Conservation (phyloP, 257 asterid species). For the Solanum piurae region DNA sequence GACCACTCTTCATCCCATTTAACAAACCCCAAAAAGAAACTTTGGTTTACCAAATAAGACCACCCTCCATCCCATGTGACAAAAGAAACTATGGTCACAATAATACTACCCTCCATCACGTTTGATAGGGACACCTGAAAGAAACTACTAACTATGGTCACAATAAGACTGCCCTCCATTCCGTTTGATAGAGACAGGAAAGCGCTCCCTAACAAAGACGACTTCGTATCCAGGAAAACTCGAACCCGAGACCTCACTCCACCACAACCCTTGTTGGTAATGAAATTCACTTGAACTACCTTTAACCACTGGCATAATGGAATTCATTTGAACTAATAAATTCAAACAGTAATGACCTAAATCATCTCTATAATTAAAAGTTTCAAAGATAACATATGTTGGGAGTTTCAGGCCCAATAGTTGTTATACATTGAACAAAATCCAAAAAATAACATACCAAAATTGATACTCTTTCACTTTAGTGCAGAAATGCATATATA, state of each 20-base stretch:
- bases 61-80: not conserved
- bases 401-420: not conserved
- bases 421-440: not conserved
- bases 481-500: constrained; percentile 48
- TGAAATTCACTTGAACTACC: not conserved
- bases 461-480: not conserved
- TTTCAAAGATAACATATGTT: not conserved
- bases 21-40: not conserved
- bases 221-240: too few relatives aligned
- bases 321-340: not conserved
- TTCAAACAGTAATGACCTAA: not conserved
- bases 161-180: too few relatives aligned
- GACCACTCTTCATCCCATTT: not conserved
- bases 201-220: too few relatives aligned
- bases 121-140: not conserved
- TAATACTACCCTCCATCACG: not conserved
- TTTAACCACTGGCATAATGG: not conserved
- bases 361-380: not conserved
- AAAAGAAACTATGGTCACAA: not conserved
- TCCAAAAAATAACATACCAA: not conserved
- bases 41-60: not conserved
- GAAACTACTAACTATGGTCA: not conserved
- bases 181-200: too few relatives aligned
- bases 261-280: too few relatives aligned
- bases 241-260: not conserved